Conservation (phyloP, 441 rosid genomes). For the California macrophylla region DNA sequence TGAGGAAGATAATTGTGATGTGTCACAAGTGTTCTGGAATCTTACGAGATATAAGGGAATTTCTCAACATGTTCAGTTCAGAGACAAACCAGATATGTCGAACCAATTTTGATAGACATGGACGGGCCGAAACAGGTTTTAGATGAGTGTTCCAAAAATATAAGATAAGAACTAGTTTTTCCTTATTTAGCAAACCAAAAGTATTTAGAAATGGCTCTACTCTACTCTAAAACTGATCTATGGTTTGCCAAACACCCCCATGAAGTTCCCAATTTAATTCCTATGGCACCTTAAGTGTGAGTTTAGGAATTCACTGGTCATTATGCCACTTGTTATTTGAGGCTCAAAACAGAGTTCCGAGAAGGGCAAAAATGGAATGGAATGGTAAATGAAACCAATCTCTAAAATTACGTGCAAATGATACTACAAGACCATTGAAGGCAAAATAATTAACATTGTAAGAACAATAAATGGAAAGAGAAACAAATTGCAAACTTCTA, state of each 20-base stretch:
- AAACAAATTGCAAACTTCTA: neutral
- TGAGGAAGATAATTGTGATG: neutral
- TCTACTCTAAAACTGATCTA: neutral
- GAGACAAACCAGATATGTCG: no score
- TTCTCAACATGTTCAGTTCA: no score
- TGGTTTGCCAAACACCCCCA: neutral
- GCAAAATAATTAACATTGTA: neutral
- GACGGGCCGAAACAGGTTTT: no score
- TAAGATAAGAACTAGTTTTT: no score
- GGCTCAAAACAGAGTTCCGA: neutral
- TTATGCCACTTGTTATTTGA: neutral
- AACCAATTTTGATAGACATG: no score
- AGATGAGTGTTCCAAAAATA: no score
- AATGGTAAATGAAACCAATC: neutral
- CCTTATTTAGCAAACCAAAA: no score
- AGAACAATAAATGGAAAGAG: neutral
- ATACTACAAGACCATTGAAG: neutral
- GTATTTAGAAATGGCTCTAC: no score
- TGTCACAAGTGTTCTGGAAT: neutral
- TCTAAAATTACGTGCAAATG: neutral
- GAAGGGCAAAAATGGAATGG: neutral
- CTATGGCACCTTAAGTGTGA: neutral
- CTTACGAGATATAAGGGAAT: no score
- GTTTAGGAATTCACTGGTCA: neutral
- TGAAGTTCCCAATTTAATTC: neutral